Conservation (phyloP, 2,329 filamentous ascomycete genomes). For the Penicillium griseofulvum region DNA sequence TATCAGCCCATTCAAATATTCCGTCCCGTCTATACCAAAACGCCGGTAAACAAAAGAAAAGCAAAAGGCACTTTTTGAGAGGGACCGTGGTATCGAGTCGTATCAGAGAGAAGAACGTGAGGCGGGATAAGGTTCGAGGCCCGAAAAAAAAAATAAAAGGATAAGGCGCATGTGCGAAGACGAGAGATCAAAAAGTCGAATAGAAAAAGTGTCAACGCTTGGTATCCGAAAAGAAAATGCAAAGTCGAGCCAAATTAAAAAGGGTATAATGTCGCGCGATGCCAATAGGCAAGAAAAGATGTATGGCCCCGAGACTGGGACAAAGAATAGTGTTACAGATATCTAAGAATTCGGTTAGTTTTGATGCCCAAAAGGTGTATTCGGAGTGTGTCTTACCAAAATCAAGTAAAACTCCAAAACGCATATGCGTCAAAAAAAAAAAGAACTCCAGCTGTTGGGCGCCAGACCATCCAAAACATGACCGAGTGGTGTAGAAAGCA, state of each 20-base stretch:
- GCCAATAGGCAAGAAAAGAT: constrained; percentile 16
- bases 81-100: constrained; percentile 13
- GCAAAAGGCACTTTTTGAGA: constrained; percentile 24
- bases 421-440: constrained; percentile 27
- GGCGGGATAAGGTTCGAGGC: constrained; percentile 8
- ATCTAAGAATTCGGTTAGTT: constrained; percentile 22
- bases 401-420: constrained; percentile 25
- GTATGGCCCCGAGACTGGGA: constrained; percentile 19
- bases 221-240: constrained; percentile 28
- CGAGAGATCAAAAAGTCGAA: constrained; percentile 12
- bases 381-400: constrained; percentile 26
- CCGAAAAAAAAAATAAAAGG: constrained; percentile 14
- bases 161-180: constrained; percentile 14
- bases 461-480: constrained; percentile 19
- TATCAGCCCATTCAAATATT: constrained; percentile 38
- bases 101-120: constrained; percentile 11
- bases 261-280: constrained; percentile 29
- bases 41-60: constrained; percentile 29
- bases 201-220: constrained; percentile 22
- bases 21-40: constrained; percentile 41
- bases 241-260: constrained; percentile 25
- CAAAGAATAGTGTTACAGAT: constrained; percentile 32
- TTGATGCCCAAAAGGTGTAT: constrained; percentile 24
- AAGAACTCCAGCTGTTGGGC: constrained; percentile 26
- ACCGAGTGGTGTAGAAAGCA: constrained; percentile 22